These are phyloP conservation scores for Geranium brycei DNA, from an alignment of 345 rosid species.

Conservation along the genomic window DNA sequence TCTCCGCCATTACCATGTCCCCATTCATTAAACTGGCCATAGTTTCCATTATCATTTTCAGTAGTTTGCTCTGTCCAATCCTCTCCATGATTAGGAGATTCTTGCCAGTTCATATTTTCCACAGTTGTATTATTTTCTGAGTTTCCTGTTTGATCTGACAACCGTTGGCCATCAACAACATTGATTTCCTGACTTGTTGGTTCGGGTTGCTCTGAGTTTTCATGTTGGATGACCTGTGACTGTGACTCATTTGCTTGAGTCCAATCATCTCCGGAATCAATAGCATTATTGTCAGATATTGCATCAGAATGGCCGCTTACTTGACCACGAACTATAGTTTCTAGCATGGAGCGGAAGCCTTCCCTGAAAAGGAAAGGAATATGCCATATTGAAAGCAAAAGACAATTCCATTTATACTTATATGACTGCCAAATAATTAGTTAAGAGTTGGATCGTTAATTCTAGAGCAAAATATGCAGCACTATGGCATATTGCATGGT, in stretches of 20 bases:
- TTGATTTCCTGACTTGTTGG: conserved; percentile 35
- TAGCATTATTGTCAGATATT: conserved; percentile 22
- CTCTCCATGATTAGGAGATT: conserved; percentile 24
- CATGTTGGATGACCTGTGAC: conserved; percentile 30
- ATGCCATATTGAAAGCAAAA: not conserved
- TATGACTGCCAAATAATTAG: not conserved
- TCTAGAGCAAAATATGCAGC: not conserved
- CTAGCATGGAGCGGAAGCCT: conserved; percentile 74
- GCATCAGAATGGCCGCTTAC: conserved; percentile 45
- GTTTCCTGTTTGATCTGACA: conserved; percentile 29
- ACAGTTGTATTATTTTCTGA: conserved; percentile 23
- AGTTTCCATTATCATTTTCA: conserved; percentile 35
- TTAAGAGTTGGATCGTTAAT: not conserved
- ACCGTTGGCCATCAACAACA: conserved; percentile 12
- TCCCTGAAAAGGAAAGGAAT: conserved; percentile 36
- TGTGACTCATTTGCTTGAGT: conserved; percentile 23
- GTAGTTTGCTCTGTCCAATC: conserved; percentile 35
- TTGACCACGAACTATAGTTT: conserved; percentile 52
- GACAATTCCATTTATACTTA: not conserved
- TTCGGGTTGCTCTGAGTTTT: conserved; percentile 29
- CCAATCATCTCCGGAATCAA: conserved; percentile 31
- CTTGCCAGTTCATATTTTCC: conserved; percentile 42
- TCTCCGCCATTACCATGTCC: conserved; percentile 39
- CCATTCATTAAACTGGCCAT: conserved; percentile 25
- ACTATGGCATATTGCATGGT: not conserved